A percentile compares a stretch with the other conserved stretches of the same genome.
Conservation (phyloP, 768 basidiomycete species). For the Filobasidium floriforme region DNA sequence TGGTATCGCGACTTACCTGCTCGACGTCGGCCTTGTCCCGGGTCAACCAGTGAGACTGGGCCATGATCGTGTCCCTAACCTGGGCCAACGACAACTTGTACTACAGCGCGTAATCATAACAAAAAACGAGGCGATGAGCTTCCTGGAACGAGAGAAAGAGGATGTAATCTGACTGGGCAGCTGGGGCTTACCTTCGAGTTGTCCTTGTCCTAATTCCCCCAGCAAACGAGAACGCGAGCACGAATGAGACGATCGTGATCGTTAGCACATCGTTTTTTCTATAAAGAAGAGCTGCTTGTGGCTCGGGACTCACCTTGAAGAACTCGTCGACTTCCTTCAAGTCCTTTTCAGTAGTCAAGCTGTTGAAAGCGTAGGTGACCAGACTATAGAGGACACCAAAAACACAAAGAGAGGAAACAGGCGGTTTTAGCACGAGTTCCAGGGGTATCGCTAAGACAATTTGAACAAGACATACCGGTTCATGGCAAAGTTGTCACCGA, state of each 20-base stretch:
- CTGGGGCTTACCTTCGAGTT: constrained; percentile 10
- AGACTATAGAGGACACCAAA: constrained; percentile 21
- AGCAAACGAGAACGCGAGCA: background rate
- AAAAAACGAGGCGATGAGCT: background rate
- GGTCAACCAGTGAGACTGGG: constrained; percentile 41
- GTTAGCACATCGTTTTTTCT: background rate
- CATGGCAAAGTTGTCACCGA: constrained; percentile 55
- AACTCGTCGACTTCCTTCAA: constrained; percentile 57
- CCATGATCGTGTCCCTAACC: constrained; percentile 43
- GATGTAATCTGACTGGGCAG: constrained; percentile 5
- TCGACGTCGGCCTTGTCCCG: constrained; percentile 42
- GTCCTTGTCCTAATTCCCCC: constrained; percentile 47
- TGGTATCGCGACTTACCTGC: constrained; percentile 27
- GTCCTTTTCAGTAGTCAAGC: constrained; percentile 64
- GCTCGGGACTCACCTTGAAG: constrained; percentile 51
- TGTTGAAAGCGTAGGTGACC: constrained; percentile 47
- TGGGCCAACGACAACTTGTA: constrained; percentile 42
- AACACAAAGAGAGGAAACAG: too few species aligned
- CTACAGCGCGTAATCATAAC: background rate
- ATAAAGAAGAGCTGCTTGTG: too few species aligned
- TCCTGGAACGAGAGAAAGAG: background rate
- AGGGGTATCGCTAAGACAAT: too few species aligned
- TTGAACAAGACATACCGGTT: constrained; percentile 28
- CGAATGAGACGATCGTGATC: background rate
- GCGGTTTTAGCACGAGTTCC: background rate